Evolutionary conservation across 2,329 filamentous ascomycete genomes (phyloP).

Genomic region (Phialophora verrucosa): DNA sequence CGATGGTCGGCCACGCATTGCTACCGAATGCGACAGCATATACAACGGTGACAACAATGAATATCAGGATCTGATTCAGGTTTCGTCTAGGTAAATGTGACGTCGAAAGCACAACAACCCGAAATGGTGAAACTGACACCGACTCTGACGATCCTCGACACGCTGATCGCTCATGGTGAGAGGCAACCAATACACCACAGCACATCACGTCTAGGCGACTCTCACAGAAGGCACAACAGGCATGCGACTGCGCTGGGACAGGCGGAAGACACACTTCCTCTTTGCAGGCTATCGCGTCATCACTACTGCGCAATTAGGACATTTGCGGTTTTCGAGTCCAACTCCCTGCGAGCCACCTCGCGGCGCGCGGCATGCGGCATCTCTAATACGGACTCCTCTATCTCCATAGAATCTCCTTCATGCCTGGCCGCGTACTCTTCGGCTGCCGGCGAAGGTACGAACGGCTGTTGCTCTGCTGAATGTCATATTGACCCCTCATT

Average conservation of each 20-base stretch:
- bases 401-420: not conserved
- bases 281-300: slow-evolving; percentile 2
- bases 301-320: not conserved
- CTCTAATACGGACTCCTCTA: not conserved
- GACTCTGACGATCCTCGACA: slow-evolving; percentile 17
- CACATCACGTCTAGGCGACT: not conserved
- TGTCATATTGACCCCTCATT: slow-evolving; percentile 6
- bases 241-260: not conserved
- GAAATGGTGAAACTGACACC: slow-evolving; percentile 15
- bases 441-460: not conserved
- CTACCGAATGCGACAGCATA: not conserved
- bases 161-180: slow-evolving; percentile 15
- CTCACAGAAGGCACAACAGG: not conserved
- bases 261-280: slow-evolving; percentile 2
- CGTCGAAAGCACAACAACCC: slow-evolving; percentile 15
- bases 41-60: not conserved
- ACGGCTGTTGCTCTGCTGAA: not conserved
- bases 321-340: not conserved
- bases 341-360: not conserved
- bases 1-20: not conserved
- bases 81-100: slow-evolving; percentile 6
- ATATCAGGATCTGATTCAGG: slow-evolving; percentile 3
- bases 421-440: not conserved
- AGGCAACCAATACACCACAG: slow-evolving; percentile 14
- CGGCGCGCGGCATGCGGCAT: not conserved